phyloP scores from a whole-genome alignment of 805 yeast genomes.

The Vanderwaltozyma tropicalis region DNA sequence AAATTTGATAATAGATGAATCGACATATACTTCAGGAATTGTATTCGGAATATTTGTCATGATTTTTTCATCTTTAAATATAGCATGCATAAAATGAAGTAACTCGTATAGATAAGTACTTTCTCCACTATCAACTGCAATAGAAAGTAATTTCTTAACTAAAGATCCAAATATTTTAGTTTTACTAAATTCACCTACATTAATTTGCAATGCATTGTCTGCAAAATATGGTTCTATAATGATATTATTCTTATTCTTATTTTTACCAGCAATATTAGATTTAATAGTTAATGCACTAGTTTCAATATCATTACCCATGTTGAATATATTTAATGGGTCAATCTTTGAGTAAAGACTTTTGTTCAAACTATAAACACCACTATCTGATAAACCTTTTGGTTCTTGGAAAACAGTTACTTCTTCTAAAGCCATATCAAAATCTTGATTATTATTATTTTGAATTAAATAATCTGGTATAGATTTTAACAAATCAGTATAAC shows the following conservation, averaged over 20 bases:
- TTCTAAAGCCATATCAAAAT: conserved; percentile 40
- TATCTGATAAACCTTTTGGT: conserved; percentile 56
- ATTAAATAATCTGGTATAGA: conserved; percentile 27
- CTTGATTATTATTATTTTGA: conserved; percentile 24
- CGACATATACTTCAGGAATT: conserved; percentile 44
- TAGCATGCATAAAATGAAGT: conserved; percentile 62
- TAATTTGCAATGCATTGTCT: conserved; percentile 26
- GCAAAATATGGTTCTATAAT: conserved; percentile 40
- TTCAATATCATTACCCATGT: conserved; percentile 41
- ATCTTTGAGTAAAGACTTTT: conserved; percentile 33
- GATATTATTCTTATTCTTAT: conserved; percentile 32
- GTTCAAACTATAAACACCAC: conserved; percentile 57
- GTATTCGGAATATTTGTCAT: conserved; percentile 38
- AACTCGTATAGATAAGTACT: conserved; percentile 48
- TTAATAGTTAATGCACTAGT: conserved; percentile 40
- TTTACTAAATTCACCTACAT: conserved; percentile 42
- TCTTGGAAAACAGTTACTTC: conserved; percentile 53
- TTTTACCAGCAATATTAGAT: conserved; percentile 33
- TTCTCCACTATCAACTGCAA: conserved; percentile 39
- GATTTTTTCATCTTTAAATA: conserved; percentile 36
- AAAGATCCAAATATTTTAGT: conserved; percentile 45
- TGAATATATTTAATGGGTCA: conserved; percentile 47
- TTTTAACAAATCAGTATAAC: conserved; percentile 41
- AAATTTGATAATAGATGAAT: conserved; percentile 11
- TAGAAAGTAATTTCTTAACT: conserved; percentile 45